Evolutionary conservation across 164 flowering plant species (phyloP).

Genomic region (Aristolochia fimbriata): DNA sequence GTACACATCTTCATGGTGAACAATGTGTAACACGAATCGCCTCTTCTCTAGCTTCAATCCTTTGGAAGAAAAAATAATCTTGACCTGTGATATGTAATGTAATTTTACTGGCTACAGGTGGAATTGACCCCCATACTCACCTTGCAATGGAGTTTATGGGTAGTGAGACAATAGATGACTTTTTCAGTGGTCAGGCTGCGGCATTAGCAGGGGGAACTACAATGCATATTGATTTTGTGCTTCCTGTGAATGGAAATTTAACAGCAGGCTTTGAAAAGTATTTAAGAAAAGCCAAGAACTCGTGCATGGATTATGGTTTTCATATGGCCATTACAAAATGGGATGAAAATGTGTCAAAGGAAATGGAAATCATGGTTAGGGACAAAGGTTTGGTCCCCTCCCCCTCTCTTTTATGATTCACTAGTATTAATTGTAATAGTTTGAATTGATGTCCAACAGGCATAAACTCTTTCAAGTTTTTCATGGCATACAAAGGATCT

Average conservation of each 20-base stretch:
- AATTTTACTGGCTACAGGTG: constrained; percentile 42
- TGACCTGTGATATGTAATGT: neutral
- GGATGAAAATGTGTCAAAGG: constrained; percentile 75
- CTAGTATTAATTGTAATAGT: neutral
- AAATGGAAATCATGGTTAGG: constrained; percentile 90
- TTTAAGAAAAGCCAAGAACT: constrained; percentile 47
- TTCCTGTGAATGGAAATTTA: constrained; percentile 81
- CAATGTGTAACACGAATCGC: too few relatives aligned
- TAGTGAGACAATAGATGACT: constrained; percentile 74
- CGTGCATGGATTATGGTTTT: constrained; percentile 97
- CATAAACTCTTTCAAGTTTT: constrained; percentile 94
- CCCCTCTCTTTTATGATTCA: neutral
- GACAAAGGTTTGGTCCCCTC: constrained; percentile 55
- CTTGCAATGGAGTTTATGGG: constrained; percentile 76
- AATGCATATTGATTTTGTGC: constrained; percentile 91
- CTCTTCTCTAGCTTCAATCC: too few relatives aligned
- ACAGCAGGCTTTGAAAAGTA: constrained; percentile 63
- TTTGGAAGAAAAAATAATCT: too few relatives aligned
- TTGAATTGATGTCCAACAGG: constrained; percentile 28
- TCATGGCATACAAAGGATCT: constrained; percentile 79
- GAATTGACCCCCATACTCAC: constrained; percentile 98
- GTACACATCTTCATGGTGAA: neutral
- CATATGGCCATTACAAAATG: constrained; percentile 94
- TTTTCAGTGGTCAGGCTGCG: constrained; percentile 96
- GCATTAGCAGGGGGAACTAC: constrained; percentile 99